Evolutionary conservation across 192 early-diverging fungal species (phyloP), one percentile per base, ranked within the genome.

Genomic region (Coemansia reversa): DNA sequence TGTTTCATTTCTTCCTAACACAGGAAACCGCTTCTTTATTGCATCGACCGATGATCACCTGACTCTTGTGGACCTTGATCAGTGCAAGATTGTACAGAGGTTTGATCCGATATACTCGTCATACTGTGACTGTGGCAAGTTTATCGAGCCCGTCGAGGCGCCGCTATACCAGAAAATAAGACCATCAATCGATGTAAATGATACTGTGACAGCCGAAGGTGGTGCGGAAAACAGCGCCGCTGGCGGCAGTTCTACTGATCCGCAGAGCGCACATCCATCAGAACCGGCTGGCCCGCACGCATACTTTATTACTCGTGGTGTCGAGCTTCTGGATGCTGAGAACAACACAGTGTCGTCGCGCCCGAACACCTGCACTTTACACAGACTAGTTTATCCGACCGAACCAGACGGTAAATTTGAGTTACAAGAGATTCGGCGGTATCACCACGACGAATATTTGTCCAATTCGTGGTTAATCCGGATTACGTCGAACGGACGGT

Each of bases 391-490:
- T 0, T 98, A 96, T 74, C 95, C 95, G 1, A 75, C 75, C 5
- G 85, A 74, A 25, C 75, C 67, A 20, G 75, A 87, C 22, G 91
- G 88, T 51, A 71, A 74, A 57, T 98, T 96, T 74, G 84, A 73
- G 63, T 67, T 98, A 33, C 83, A 90, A 30, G 86, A 90, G 69
- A 85, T 96, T 54, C 85, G 89, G 57, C 84, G 85, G 52, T 96
- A 82, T 74, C 71, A 87, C 51, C 87, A 96, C 73, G 89, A 89
- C 49, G 86, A 91, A 85, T 96, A 90, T 62, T 68, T 85, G 50
- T 89, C 94, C 20, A 98, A 98, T 70, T 96, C 95, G 28, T 98
- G 95, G 95, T 79, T 94, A n/a, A 91, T 92, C 39, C 93, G 94
- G 32, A 84, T 98, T 27, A 70, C 91, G 0, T 87, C 88, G 25